Conservation (phyloP, 2,329 filamentous ascomycete species). For the Cryphonectria naterciae region DNA sequence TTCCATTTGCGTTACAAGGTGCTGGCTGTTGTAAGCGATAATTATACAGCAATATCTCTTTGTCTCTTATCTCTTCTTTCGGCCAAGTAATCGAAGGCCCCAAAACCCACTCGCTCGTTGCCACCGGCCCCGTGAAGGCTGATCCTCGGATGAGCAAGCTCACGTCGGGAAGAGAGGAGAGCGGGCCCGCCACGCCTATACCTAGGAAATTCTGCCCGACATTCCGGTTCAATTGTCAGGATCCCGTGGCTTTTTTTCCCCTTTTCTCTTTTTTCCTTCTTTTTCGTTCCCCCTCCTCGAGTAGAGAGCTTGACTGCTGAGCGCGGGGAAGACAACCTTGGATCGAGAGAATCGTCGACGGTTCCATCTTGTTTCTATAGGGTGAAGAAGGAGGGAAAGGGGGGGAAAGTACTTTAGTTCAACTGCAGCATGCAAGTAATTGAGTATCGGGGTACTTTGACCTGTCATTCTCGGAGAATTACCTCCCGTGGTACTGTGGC, state of each 20-base stretch:
- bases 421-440: not conserved
- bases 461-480: not conserved
- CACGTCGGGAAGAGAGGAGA: not conserved
- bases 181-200: not conserved
- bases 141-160: constrained; percentile 3
- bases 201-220: not conserved
- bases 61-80: not conserved
- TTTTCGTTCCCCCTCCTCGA: no score
- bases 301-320: not conserved
- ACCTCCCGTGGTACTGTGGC: not conserved
- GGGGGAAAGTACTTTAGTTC: not conserved
- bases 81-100: not conserved
- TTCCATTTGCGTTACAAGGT: not conserved
- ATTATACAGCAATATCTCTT: not conserved
- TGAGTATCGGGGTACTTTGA: not conserved
- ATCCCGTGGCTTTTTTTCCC: not conserved
- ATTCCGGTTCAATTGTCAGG: not conserved
- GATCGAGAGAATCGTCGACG: not conserved
- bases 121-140: not conserved
- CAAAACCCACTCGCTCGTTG: not conserved
- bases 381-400: no score
- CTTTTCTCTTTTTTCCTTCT: no score
- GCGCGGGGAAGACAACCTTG: not conserved
- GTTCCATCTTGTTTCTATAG: not conserved
- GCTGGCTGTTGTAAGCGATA: not conserved